Percentiles rank a stretch among this genome's conserved stretches.
Conservation (phyloP, 108 stramenopile species). For the Cyclotella cryptica region DNA sequence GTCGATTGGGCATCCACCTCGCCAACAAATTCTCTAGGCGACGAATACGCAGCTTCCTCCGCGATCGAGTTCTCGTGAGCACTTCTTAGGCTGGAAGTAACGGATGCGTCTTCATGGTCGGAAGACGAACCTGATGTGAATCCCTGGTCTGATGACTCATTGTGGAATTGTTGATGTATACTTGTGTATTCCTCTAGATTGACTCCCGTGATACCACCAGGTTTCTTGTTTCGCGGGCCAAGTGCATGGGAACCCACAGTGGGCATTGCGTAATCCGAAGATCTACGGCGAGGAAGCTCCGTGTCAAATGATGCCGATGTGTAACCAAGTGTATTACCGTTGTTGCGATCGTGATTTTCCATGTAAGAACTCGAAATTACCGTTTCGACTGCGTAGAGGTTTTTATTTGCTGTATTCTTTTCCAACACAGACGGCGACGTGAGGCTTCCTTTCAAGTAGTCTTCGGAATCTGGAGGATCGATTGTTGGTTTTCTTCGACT, state of each 20-base stretch:
- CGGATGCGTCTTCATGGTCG: conserved; percentile 7
- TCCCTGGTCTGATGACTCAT: conserved; percentile 2
- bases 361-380: conserved; percentile 12
- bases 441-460: conserved; percentile 10
- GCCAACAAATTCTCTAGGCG: conserved; percentile 17
- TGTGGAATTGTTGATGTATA: conserved; percentile 7
- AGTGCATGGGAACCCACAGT: conserved; percentile 44
- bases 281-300: background rate
- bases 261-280: background rate
- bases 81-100: background rate
- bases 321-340: background rate
- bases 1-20: conserved; percentile 47
- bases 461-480: conserved; percentile 39
- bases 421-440: conserved; percentile 14
- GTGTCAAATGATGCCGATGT: conserved; percentile 14
- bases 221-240: conserved; percentile 70
- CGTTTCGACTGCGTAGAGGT: conserved; percentile 31
- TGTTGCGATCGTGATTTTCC: conserved; percentile 17
- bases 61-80: conserved; percentile 29
- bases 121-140: conserved; percentile 5
- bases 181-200: conserved; percentile 60
- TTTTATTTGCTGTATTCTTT: conserved; percentile 28
- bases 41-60: conserved; percentile 21
- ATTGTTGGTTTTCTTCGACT: conserved; percentile 5
- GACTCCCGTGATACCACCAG: conserved; percentile 80